These are phyloP conservation scores for Tuber aestivum DNA, from an alignment of 495 filamentous ascomycete species.

Conservation along the genomic window DNA sequence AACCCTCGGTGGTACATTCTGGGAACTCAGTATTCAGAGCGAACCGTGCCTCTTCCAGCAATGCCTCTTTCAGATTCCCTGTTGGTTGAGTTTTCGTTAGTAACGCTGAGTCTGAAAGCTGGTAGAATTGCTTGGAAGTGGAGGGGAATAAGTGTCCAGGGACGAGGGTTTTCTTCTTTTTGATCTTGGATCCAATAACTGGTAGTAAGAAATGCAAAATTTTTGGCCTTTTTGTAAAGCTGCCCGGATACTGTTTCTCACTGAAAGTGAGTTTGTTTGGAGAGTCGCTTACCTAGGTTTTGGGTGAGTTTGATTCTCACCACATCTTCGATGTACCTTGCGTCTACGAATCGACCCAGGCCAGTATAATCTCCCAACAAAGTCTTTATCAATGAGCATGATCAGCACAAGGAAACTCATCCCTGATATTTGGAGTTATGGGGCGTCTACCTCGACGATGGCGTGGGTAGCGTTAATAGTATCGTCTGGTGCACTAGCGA, in stretches of 20 bases:
- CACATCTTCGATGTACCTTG: not conserved
- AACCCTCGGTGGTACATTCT: slow-evolving; percentile 10
- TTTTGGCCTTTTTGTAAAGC: not conserved
- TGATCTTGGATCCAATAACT: not conserved
- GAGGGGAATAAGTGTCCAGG: not conserved
- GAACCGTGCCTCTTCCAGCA: slow-evolving; percentile 19
- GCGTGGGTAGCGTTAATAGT: not conserved
- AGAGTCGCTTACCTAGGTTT: not conserved
- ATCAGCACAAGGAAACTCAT: not conserved
- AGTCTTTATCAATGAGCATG: not conserved
- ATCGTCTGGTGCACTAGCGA: not conserved
- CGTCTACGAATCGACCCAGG: not conserved
- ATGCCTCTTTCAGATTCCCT: slow-evolving; percentile 19
- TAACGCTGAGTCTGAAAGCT: not conserved
- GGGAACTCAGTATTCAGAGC: slow-evolving; percentile 20
- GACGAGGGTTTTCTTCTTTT: not conserved
- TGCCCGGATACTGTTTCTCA: not conserved
- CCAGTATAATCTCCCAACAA: slow-evolving; percentile 1
- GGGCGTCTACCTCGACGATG: not conserved
- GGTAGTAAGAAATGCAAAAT: not conserved
- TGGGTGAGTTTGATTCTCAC: not conserved
- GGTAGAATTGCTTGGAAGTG: not conserved
- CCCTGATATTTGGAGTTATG: not conserved
- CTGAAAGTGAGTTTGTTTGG: not conserved
- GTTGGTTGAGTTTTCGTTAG: slow-evolving; percentile 4